A percentile compares a stretch with the other conserved stretches of the same genome.
phyloP scores from a whole-genome alignment of 23 red algal genomes.

The Gracilaria vermiculophylla region DNA sequence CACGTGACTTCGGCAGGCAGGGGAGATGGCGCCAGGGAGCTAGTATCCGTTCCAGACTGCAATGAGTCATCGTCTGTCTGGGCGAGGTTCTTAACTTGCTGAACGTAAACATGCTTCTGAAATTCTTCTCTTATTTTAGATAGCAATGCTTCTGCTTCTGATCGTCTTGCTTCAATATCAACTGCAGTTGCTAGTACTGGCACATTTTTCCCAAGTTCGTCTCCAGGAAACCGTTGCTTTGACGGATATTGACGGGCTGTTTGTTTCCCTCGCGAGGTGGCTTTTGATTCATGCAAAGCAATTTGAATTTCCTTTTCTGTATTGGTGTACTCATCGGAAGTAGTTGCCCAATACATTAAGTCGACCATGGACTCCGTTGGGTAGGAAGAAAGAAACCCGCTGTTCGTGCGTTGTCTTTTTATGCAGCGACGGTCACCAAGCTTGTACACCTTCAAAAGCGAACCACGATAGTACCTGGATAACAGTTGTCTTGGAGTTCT shows the following conservation, averaged over 20 bases:
- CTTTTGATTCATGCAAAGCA: background rate
- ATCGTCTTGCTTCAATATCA: constrained; percentile 17
- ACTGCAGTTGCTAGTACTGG: background rate
- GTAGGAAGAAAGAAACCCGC: background rate
- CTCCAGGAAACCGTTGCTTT: background rate
- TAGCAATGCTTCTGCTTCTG: background rate
- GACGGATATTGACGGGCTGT: too few relatives aligned
- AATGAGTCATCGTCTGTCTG: constrained; percentile 11
- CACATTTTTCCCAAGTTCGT: background rate
- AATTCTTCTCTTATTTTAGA: background rate
- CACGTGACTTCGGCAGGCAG: background rate
- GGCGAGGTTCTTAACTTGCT: background rate
- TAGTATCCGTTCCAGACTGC: background rate
- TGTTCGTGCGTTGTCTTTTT: background rate
- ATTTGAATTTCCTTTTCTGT: background rate
- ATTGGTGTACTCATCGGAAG: background rate
- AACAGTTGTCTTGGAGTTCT: constrained; percentile 6
- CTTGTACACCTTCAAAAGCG: constrained; percentile 19
- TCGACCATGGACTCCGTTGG: constrained; percentile 4
- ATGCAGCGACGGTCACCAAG: background rate
- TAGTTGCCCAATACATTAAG: constrained; percentile 36
- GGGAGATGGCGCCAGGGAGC: background rate
- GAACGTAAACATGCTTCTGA: background rate
- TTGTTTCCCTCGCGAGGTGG: background rate
- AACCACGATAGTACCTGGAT: constrained; percentile 24